Evolutionary conservation across 805 yeast genomes (phyloP).

Genomic region (Wickerhamomyces tratensis): DNA sequence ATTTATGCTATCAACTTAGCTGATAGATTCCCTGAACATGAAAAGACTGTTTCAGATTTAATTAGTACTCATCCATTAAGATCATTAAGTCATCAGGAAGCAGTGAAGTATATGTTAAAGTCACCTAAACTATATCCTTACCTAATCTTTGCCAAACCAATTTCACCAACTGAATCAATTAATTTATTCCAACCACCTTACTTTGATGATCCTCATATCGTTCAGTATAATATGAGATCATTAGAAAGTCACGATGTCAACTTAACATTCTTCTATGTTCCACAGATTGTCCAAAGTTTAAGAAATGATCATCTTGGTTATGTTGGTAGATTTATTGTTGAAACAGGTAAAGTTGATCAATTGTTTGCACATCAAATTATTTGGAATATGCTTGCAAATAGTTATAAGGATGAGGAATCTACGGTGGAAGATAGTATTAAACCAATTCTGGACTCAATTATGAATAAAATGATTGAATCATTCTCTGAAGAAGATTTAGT

Average conservation of each 20-base stretch:
- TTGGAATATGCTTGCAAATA: constrained; percentile 95
- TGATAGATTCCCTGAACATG: constrained; percentile 39
- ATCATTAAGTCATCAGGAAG: constrained; percentile 46
- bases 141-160: constrained; percentile 31
- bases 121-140: constrained; percentile 9
- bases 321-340: constrained; percentile 80
- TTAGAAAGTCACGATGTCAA: constrained; percentile 81
- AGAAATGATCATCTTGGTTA: constrained; percentile 79
- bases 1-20: constrained; percentile 63
- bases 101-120: constrained; percentile 42
- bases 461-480: constrained; percentile 48
- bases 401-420: constrained; percentile 84
- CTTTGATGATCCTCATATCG: constrained; percentile 51
- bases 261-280: constrained; percentile 90
- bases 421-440: constrained; percentile 71
- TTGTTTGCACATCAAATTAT: constrained; percentile 95
- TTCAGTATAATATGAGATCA: constrained; percentile 88
- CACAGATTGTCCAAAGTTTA: constrained; percentile 91
- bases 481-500: constrained; percentile 51
- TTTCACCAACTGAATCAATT: constrained; percentile 78
- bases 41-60: constrained; percentile 29
- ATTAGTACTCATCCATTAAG: constrained; percentile 48
- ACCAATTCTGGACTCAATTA: constrained; percentile 71
- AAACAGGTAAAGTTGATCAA: constrained; percentile 85
- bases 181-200: constrained; percentile 72